Conservation (phyloP, 1,284 basidiomycete species). For the Xerocomus amazonicus region DNA sequence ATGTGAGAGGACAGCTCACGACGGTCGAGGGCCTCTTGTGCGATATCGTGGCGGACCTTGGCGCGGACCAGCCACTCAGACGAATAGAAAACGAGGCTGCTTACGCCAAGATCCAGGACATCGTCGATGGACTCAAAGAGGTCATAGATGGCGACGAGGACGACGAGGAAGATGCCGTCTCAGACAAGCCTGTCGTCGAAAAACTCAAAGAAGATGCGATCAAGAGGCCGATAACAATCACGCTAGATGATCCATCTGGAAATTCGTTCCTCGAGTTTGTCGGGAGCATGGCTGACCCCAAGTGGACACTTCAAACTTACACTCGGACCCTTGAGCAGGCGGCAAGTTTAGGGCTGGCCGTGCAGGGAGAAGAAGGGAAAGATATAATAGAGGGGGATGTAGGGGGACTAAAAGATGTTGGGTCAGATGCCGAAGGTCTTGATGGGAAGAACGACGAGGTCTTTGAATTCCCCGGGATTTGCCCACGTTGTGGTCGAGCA, state of each 20-base stretch:
- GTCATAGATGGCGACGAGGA: constrained; percentile 63
- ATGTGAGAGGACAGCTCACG: constrained; percentile 84
- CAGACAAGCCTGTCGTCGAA: constrained; percentile 23
- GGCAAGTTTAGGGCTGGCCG: constrained; percentile 69
- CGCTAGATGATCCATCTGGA: constrained; percentile 90
- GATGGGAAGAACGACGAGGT: constrained; percentile 73
- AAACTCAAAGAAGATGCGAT: constrained; percentile 39
- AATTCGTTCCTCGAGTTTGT: constrained; percentile 93
- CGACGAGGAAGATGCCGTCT: constrained; percentile 38
- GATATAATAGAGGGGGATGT: constrained; percentile 29
- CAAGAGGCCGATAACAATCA: constrained; percentile 78
- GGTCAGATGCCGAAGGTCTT: constrained; percentile 21
- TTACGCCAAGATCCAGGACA: constrained; percentile 74
- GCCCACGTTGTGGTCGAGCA: constrained; percentile 84
- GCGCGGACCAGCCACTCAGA: constrained; percentile 82
- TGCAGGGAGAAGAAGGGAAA: constrained; percentile 42
- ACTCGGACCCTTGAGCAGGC: constrained; percentile 84
- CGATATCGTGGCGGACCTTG: constrained; percentile 83
- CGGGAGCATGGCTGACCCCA: constrained; percentile 78
- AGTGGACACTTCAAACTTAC: constrained; percentile 92
- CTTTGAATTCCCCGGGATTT: constrained; percentile 84
- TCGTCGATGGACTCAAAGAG: constrained; percentile 67
- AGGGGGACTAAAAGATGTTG: constrained; percentile 32
- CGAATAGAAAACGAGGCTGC: constrained; percentile 78
- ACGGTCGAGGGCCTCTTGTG: constrained; percentile 93